Evolutionary conservation across 371 early-diverging fungal genomes (phyloP).

Genomic region (Mortierella sp.): DNA sequence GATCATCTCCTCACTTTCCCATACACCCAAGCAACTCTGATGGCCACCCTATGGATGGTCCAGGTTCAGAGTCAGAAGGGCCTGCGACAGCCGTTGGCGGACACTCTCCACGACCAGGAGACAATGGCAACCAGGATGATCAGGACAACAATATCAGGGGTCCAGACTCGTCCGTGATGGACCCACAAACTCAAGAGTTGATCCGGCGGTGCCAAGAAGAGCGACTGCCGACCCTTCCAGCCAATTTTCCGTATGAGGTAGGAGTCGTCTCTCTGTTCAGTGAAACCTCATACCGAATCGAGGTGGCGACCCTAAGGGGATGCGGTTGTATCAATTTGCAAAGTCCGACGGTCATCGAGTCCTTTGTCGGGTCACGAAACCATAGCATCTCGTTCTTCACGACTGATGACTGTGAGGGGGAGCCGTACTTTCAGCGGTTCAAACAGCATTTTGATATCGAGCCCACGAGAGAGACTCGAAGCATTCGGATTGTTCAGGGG

Average conservation of each 20-base stretch:
- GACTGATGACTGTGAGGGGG: not conserved
- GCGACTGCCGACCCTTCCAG: slow-evolving; percentile 14
- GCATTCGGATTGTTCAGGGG: slow-evolving; percentile 30
- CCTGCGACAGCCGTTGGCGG: not conserved
- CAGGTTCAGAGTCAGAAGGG: too few relatives aligned
- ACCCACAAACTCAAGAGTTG: not conserved
- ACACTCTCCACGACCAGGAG: not conserved
- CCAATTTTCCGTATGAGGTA: slow-evolving; percentile 6
- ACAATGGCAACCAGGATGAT: not conserved
- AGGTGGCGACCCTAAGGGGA: slow-evolving; percentile 14
- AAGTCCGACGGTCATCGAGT: slow-evolving; percentile 18
- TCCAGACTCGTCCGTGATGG: not conserved
- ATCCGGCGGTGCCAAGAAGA: not conserved
- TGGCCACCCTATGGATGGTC: too few relatives aligned
- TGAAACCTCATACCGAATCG: slow-evolving; percentile 6
- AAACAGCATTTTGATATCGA: slow-evolving; percentile 25
- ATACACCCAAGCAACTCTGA: not conserved
- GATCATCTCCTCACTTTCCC: not conserved
- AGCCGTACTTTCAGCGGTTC: slow-evolving; percentile 21
- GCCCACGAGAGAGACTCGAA: slow-evolving; percentile 9
- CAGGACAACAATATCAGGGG: not conserved
- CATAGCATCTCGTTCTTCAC: slow-evolving; percentile 27
- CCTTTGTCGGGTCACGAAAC: slow-evolving; percentile 37
- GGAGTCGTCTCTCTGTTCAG: slow-evolving; percentile 23
- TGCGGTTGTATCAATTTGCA: slow-evolving; percentile 25